Percentiles rank a stretch among this genome's conserved stretches.
These are phyloP conservation scores for Aspergillus coremiiformis DNA, from an alignment of 495 filamentous ascomycete species.

Conservation along the genomic window DNA sequence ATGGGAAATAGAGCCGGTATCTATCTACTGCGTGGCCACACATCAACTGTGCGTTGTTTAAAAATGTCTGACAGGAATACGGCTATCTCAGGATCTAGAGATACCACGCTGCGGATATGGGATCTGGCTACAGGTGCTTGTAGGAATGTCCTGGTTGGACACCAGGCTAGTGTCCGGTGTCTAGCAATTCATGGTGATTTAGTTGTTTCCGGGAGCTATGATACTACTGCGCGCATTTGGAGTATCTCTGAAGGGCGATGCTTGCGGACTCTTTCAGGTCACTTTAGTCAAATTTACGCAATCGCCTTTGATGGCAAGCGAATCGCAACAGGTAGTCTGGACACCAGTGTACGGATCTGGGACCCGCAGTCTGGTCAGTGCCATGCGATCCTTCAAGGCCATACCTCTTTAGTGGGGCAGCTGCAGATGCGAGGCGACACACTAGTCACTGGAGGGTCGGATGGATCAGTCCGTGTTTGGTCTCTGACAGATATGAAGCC, in stretches of 20 bases:
- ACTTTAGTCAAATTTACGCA: slow-evolving; percentile 98
- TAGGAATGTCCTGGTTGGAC: slow-evolving; percentile 85
- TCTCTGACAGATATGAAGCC: slow-evolving; percentile 79
- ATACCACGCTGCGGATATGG: slow-evolving; percentile 93
- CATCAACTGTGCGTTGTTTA: slow-evolving; percentile 90
- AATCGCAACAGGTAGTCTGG: slow-evolving; percentile 93
- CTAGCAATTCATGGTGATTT: slow-evolving; percentile 92
- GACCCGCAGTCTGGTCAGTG: slow-evolving; percentile 83
- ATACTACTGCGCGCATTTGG: slow-evolving; percentile 95
- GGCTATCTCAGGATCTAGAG: slow-evolving; percentile 91
- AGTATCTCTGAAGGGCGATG: slow-evolving; percentile 91
- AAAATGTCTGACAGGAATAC: slow-evolving; percentile 95
- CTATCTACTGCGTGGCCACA: slow-evolving; percentile 87
- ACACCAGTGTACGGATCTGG: slow-evolving; percentile 96
- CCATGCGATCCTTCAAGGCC: slow-evolving; percentile 89
- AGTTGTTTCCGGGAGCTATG: slow-evolving; percentile 93
- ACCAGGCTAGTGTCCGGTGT: slow-evolving; percentile 94
- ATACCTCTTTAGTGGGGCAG: slow-evolving; percentile 95
- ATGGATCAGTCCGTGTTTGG: slow-evolving; percentile 94
- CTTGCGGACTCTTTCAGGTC: slow-evolving; percentile 79
- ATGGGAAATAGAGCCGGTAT: slow-evolving; percentile 49
- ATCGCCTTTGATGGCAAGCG: slow-evolving; percentile 91
- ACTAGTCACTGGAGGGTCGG: slow-evolving; percentile 90
- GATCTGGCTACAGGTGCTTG: slow-evolving; percentile 82
- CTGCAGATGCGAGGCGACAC: slow-evolving; percentile 91